Conservation (phyloP, 2,329 filamentous ascomycete genomes). For the Colletotrichum sp. region DNA sequence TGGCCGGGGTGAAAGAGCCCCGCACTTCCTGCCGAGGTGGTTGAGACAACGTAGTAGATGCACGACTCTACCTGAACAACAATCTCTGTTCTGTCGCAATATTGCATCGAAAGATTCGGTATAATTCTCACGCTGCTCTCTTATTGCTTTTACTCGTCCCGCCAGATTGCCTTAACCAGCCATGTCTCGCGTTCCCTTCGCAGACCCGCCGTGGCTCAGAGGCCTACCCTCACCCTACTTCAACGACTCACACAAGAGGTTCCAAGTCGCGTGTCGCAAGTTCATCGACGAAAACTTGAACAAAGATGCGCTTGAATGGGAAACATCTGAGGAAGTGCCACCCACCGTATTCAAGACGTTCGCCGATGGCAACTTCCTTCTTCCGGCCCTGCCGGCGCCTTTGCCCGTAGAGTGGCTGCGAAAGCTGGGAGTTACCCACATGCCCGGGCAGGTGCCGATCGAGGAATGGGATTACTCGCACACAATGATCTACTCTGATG, state of each 20-base stretch:
- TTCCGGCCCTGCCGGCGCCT: constrained; percentile 73
- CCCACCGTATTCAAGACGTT: constrained; percentile 69
- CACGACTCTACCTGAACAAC: no score
- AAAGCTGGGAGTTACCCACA: constrained; percentile 67
- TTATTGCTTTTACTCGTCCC: accelerated
- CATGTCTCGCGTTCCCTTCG: constrained; percentile 58
- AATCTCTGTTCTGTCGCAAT: not conserved
- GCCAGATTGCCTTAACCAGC: not conserved
- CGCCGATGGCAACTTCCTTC: constrained; percentile 68
- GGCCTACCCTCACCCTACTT: constrained; percentile 77
- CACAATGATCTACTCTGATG: constrained; percentile 72
- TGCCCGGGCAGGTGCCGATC: constrained; percentile 69
- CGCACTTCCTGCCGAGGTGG: not conserved
- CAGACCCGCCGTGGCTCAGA: constrained; percentile 74
- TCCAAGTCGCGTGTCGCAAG: constrained; percentile 71
- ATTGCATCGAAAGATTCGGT: no score
- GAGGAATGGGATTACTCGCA: constrained; percentile 80
- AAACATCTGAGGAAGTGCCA: constrained; percentile 67
- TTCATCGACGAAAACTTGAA: constrained; percentile 70
- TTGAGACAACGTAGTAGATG: not conserved
- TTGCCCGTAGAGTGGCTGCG: constrained; percentile 73
- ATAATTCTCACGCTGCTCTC: not conserved
- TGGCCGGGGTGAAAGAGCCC: not conserved
- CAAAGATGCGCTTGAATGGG: constrained; percentile 72
- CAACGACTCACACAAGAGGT: constrained; percentile 66